Evolutionary conservation across 1,284 basidiomycete species (phyloP), one percentile per base, ranked within the genome.

Genomic region (Pseudozyma thailandica): DNA sequence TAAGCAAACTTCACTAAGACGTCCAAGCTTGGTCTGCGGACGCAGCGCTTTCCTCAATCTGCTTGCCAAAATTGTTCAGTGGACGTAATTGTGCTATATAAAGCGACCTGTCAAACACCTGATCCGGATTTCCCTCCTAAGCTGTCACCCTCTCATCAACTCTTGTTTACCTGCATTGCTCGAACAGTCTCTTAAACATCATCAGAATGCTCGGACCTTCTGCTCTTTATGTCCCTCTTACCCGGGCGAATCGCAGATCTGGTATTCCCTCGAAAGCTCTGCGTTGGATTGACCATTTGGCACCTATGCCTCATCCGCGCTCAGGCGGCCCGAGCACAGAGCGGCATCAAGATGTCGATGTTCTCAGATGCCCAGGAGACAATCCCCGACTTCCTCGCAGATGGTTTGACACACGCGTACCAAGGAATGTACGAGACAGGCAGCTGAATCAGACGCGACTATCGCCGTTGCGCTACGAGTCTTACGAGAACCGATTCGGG

Each of bases 131-230:
- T 31, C 30, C 30, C 30, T 31, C 15, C 30, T 15, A 7, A 8
- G 8, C 30, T 31, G 7, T 31, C 30, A 31, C 15, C 30, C 30
- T 31, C 8, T 31, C 30, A 31, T 31, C 30, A 8, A 31, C 7
- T 31, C 30, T 31, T 31, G 15, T 15, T 7, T 31, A 31, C 30
- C 30, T 8, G 30, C 30, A 31, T 15, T 8, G 30, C 30, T 15
- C 30, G 7, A 31, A 7, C 30, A 31, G 8, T 31, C 30, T 15
- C 30, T 7, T 15, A 31, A 7, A 31, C 7, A 8, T 31, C 12
- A 16, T 26, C 26, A 44, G 7, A 26, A 44, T 44, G 42, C 42
- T 44, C 15, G 42, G 42, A 44, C 42, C 42, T 27, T 25, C 42
- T 7, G 3, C 25, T 25, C 27, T 25, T 4, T 27, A 26, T 15